A percentile compares a stretch with the other conserved stretches of the same genome.
Conservation (phyloP, 495 filamentous ascomycete genomes). For the Cryomyces antarcticus region DNA sequence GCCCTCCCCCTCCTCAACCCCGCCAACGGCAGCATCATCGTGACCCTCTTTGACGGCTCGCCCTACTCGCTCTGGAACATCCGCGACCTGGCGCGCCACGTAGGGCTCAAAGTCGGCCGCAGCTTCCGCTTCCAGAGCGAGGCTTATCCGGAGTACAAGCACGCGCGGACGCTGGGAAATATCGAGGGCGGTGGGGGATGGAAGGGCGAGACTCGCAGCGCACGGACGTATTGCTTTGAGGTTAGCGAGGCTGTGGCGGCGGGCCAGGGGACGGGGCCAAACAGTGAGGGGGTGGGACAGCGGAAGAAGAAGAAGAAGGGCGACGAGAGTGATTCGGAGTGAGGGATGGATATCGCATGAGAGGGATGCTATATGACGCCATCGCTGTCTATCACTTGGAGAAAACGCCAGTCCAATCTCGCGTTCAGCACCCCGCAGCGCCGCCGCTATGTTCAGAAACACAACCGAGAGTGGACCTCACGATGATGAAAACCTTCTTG, state of each 20-base stretch:
- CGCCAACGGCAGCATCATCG: slow-evolving; percentile 43
- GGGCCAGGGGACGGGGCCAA: neutral
- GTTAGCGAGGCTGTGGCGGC: slow-evolving; percentile 7
- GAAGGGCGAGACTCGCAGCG: slow-evolving; percentile 29
- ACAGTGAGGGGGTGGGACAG: neutral
- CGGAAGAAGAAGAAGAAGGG: neutral
- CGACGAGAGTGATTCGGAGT: neutral
- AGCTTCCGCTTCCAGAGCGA: slow-evolving; percentile 59
- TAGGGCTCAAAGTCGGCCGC: slow-evolving; percentile 49
- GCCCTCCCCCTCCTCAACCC: slow-evolving; percentile 29
- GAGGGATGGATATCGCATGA: too few relatives aligned
- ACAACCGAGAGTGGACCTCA: slow-evolving; percentile 7
- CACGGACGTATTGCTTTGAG: slow-evolving; percentile 20
- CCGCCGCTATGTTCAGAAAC: neutral
- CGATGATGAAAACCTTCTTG: slow-evolving; percentile 82
- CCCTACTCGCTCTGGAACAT: slow-evolving; percentile 95
- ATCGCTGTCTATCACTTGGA: neutral
- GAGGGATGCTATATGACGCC: neutral
- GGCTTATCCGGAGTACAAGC: slow-evolving; percentile 68
- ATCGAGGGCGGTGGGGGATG: slow-evolving; percentile 32
- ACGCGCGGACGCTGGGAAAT: slow-evolving; percentile 71
- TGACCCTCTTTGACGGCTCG: slow-evolving; percentile 80
- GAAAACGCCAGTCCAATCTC: neutral
- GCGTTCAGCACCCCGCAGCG: neutral
- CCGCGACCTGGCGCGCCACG: slow-evolving; percentile 60